A percentile compares a stretch with the other conserved stretches of the same genome.
These are phyloP conservation scores for Paramecium primaurelia DNA, from an alignment of 73 alveolate species.

Conservation along the genomic window DNA sequence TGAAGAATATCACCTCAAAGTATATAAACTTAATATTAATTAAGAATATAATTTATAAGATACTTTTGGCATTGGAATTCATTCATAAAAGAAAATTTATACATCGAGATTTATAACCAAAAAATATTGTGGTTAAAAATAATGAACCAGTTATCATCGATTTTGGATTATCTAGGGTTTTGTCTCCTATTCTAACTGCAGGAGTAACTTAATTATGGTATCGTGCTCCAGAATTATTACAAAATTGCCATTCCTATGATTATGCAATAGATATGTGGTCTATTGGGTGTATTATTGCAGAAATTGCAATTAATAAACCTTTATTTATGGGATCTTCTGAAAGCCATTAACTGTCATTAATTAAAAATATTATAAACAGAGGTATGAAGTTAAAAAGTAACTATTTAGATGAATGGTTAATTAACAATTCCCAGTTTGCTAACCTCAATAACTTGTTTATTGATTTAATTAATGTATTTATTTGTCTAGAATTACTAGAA, in stretches of 20 bases:
- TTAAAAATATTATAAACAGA: not conserved
- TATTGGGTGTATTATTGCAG: constrained; percentile 74
- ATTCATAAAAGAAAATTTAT: not conserved
- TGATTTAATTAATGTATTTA: not conserved
- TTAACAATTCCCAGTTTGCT: not conserved
- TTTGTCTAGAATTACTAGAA: not conserved
- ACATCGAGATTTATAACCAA: not conserved
- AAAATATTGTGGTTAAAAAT: not conserved
- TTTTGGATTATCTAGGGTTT: not conserved
- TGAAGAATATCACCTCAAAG: not conserved
- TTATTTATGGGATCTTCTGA: constrained; percentile 42
- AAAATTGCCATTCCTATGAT: constrained; percentile 65
- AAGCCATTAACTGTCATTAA: not conserved
- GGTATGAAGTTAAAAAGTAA: not conserved
- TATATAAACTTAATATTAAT: not conserved
- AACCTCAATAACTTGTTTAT: not conserved
- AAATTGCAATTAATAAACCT: constrained; percentile 19
- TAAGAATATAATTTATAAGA: not conserved
- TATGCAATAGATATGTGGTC: constrained; percentile 82
- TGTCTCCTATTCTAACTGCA: not conserved
- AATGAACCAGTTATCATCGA: not conserved
- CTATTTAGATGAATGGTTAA: not conserved
- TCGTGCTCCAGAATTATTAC: constrained; percentile 79
- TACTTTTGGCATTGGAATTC: not conserved
- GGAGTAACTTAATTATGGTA: constrained; percentile 43